A percentile compares a stretch with the other conserved stretches of the same genome.
Conservation (phyloP, 768 basidiomycete species). For the Termitomyces sp. region DNA sequence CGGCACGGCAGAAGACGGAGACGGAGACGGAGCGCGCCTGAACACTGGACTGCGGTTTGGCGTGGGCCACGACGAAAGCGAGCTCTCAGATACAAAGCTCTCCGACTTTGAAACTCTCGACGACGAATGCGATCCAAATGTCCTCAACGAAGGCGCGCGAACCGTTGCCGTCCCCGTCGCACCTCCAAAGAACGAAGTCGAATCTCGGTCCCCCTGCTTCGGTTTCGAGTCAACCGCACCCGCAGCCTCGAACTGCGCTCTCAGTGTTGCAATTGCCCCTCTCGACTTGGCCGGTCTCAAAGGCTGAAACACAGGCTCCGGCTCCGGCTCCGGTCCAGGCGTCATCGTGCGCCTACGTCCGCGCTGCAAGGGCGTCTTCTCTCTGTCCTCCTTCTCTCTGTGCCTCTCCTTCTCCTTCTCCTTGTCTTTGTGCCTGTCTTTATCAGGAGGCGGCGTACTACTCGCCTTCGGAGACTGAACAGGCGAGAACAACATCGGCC, state of each 20-base stretch:
- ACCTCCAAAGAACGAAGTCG: too few species aligned
- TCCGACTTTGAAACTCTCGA: conserved; percentile 8
- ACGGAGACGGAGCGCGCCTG: conserved; percentile 26
- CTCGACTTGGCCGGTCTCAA: conserved; percentile 46
- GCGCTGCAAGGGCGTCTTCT: conserved; percentile 32
- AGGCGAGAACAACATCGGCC: conserved; percentile 40
- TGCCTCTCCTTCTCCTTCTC: neutral
- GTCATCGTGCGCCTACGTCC: conserved; percentile 49
- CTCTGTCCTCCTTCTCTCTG: neutral
- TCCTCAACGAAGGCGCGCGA: conserved; percentile 37
- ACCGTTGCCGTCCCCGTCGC: conserved; percentile 13
- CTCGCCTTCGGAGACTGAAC: neutral
- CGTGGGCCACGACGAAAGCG: conserved; percentile 8
- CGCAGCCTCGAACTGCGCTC: conserved; percentile 23
- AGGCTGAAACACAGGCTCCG: conserved; percentile 56
- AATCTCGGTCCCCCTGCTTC: neutral
- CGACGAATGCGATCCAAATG: conserved; percentile 33
- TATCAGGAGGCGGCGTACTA: neutral
- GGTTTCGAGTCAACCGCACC: neutral
- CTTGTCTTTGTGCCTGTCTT: neutral
- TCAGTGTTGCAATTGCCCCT: conserved; percentile 12
- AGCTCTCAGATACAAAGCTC: conserved; percentile 6
- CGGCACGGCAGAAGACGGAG: conserved; percentile 10
- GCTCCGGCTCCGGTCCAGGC: conserved; percentile 52
- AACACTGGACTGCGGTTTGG: conserved; percentile 30